Percentiles rank a stretch among this genome's conserved stretches.
Conservation (phyloP, 2,329 filamentous ascomycete species). For the Trichoderma guizhouense region DNA sequence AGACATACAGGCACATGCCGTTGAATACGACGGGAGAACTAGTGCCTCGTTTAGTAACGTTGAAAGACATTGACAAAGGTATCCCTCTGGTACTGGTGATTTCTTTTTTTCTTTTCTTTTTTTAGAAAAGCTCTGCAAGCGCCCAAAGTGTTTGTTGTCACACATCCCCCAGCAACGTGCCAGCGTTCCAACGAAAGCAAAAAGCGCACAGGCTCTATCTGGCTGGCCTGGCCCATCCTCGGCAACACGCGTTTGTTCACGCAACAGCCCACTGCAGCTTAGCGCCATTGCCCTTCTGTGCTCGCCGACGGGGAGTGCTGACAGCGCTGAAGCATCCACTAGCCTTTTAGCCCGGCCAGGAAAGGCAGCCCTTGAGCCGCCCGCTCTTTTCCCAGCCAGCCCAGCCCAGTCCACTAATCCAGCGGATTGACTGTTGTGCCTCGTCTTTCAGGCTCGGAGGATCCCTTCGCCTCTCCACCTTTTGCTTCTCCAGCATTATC, state of each 20-base stretch:
- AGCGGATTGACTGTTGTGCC: constrained; percentile 24
- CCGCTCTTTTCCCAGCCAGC: neutral
- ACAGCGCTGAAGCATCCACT: constrained; percentile 4
- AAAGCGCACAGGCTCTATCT: neutral
- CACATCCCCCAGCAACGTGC: constrained; percentile 2
- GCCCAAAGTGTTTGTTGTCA: neutral
- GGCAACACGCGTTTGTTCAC: constrained; percentile 5
- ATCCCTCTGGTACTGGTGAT: neutral
- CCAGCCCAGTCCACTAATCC: constrained; percentile 14
- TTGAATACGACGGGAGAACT: neutral
- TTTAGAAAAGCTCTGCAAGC: neutral
- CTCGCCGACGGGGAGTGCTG: neutral
- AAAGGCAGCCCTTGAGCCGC: constrained; percentile 7
- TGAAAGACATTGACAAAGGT: neutral
- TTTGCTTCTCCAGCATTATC: constrained; percentile 18
- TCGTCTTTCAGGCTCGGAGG: constrained; percentile 31
- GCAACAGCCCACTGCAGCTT: constrained; percentile 13
- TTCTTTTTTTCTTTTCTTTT: neutral
- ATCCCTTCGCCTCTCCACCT: constrained; percentile 22
- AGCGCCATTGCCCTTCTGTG: constrained; percentile 13
- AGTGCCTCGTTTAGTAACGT: neutral
- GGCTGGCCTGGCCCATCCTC: neutral
- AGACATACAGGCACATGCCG: constrained; percentile 12
- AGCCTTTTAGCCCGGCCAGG: constrained; percentile 8
- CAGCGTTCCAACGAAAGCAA: neutral